Base-by-base conservation (phyloP, 1,284 basidiomycete genomes). In the Marasmius fiardii region DNA sequence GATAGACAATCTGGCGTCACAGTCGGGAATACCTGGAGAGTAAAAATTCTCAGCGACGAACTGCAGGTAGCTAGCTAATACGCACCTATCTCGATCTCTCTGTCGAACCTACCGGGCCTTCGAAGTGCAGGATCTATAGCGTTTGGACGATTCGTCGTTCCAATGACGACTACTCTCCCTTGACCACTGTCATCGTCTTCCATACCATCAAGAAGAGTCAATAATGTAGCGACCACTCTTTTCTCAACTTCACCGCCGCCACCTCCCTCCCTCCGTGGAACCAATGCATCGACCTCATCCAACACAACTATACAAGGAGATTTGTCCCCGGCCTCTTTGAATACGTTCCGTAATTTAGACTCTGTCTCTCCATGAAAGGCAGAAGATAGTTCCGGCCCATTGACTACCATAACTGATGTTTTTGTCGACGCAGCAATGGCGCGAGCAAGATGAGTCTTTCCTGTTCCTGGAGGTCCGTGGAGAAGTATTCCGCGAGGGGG, bases 281-380 rank as follows among this genome's bases (percentile, higher is more conserved):
- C 96, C 20, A 99, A 73, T 0, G 95, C 95, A 65, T 99, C 97
- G 2, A 99, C 88, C 74, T 99, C 97, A 66, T 99, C 97, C 43
- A 99, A 78, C 28, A 99, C 89, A 51, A 99, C 85, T 61, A 99
- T 93, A 63, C 91, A 95, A 0, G 96, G 95, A 59, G 86, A 89
- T 62, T 88, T 84, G 35, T 79, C 75, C 51, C 85, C 82, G 0
- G 97, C 97, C 63, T 94, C 86, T 24, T 81, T 81, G 69, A 99
- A 99, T 0, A 99, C 88, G 21, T 89, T 88, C 18, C 96, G 85
- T 18, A 99, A 78, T 58, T 89, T 86, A 3, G 92, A 85, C 69
- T 99, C 96, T 1, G 95, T 98, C 75, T 99, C 96, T 43, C 96
- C 96, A 65, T 98, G 96, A 67, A 93, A 98, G 0, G 94, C 92